Base-by-base conservation (phyloP, 768 basidiomycete species). In the Cystofilobasidium bisporidii region DNA sequence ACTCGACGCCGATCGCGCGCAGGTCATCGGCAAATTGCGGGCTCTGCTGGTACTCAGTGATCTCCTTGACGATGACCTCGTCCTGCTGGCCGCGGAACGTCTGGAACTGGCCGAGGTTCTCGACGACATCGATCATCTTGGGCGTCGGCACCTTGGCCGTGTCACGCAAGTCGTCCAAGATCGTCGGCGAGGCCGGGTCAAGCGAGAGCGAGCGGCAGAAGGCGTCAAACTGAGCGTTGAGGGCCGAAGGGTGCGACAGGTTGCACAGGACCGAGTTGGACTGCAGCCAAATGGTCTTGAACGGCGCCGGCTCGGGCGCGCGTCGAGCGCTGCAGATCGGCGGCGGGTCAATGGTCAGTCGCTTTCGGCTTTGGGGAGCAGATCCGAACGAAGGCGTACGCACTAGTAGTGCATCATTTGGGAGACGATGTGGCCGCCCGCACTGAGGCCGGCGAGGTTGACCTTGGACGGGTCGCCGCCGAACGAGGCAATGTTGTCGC, bases 251-350 rank as follows among this genome's bases (percentile, higher is more conserved):
- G 20, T 40, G n/a, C 0, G 80, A 79, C 0, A 87, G 86, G 58
- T 81, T 80, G 8, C 79, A 79, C 83, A 86, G 73, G 10, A 90
- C 85, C 1, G 86, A 85, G 71, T 89, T 90, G 11, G 88, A 89
- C 72, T 87, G 86, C 20, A 88, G 75, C 12, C 82, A 71, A 3
- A 85, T 87, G 24, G 85, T 84, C 38, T 80, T 80, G 72, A 89
- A 87, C 0, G 88, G 87, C 0, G 87, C 83, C 32, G 57, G 57
- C 26, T 3, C 57, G 9, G 57, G 57, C 22, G 57, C 57, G 22
- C 38, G 32, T 2, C 57, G 57, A n/a, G 57, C 57, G n/a, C 32
- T 40, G 5, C 32, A n/a, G 55, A 33, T n/a, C n/a, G n/a, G n/a
- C n/a, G n/a, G n/a, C n/a, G n/a, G n/a, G n/a, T n/a, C n/a, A n/a